Evolutionary conservation across 2,329 filamentous ascomycete species (phyloP), one percentile per base, ranked within the genome.

Genomic region (Xylaria sp.): DNA sequence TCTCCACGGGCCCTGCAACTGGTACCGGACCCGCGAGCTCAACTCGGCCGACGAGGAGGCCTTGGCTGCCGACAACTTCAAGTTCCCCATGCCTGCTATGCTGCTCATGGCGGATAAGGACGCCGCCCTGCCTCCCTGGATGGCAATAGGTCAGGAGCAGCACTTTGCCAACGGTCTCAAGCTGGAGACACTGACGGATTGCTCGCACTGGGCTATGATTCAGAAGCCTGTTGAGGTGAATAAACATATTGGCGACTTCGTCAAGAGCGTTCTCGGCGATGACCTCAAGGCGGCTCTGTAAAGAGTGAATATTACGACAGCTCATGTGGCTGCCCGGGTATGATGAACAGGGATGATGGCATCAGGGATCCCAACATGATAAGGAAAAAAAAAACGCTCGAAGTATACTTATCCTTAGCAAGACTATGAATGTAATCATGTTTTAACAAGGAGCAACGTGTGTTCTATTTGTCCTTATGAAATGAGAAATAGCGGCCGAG

Each of bases 201-300:
- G 91, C 0, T 83, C 85, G 20, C 96, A 98, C 80, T 98, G 95
- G 95, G 92, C 91, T 53, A 81, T 97, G 77, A 90, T 89, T 83
- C 88, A 97, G 83, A 87, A 87, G 70, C 85, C 91, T 0, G 86
- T 84, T 25, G 87, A 91, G 73, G 87, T 93, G 3, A 97, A 97
- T 79, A 78, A 77, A 58, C 82, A 89, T 68, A 84, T 97, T 72
- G 84, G 82, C 64, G 83, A 86, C 65, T 97, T 94, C 87, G 72
- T 97, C 68, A 84, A 86, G 66, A 81, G 80, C 18, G 84, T 90
- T 50, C 65, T 83, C 28, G 77, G 76, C 39, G 73, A 73, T 5
- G 72, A 72, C 20, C 52, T 76, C 8, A 81, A 80, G 77, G 77
- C 80, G 2, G 77, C 79, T 7, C 75, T 84, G n/a, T 84, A 68